These are phyloP conservation scores for Fomitopsis pulvina DNA, from an alignment of 768 basidiomycete genomes.

Conservation along the genomic window DNA sequence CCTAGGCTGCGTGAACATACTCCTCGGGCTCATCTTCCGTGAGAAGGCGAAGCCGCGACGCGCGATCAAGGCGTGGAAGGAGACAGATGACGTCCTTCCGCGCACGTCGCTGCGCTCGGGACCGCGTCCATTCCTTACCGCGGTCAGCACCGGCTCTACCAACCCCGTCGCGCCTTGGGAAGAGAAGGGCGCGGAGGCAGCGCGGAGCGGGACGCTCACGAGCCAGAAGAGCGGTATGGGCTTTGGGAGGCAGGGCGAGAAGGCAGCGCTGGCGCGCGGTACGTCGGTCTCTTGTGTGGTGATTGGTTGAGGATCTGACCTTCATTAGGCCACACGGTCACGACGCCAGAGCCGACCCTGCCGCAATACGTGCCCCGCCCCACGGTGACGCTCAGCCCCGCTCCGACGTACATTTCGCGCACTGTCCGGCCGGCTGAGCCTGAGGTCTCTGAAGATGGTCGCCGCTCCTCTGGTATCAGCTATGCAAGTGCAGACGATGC, in stretches of 20 bases:
- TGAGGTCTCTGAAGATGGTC: not conserved
- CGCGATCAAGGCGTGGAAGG: constrained; percentile 65
- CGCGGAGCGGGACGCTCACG: constrained; percentile 12
- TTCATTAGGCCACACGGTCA: constrained; percentile 52
- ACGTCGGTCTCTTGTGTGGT: constrained; percentile 16
- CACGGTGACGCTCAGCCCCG: not conserved
- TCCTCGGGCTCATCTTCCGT: constrained; percentile 68
- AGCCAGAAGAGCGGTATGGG: constrained; percentile 43
- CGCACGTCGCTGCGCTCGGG: constrained; percentile 20
- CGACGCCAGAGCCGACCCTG: constrained; percentile 50
- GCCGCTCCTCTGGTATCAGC: not conserved
- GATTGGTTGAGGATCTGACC: not conserved
- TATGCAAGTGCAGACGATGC: not conserved
- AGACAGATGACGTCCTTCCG: constrained; percentile 36
- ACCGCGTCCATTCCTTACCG: not conserved
- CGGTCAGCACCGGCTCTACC: constrained; percentile 7
- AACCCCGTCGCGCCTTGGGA: constrained; percentile 25
- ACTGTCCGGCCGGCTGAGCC: not conserved
- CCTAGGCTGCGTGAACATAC: constrained; percentile 79
- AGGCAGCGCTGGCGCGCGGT: constrained; percentile 63
- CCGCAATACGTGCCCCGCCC: constrained; percentile 33
- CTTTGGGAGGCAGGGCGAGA: constrained; percentile 80
- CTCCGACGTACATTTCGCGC: constrained; percentile 1
- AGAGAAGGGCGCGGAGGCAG: constrained; percentile 12
- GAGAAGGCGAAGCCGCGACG: constrained; percentile 58